A percentile compares a stretch with the other conserved stretches of the same genome.
Evolutionary conservation across 371 early-diverging fungal species (phyloP).

Genomic region (Mortierella sp.): DNA sequence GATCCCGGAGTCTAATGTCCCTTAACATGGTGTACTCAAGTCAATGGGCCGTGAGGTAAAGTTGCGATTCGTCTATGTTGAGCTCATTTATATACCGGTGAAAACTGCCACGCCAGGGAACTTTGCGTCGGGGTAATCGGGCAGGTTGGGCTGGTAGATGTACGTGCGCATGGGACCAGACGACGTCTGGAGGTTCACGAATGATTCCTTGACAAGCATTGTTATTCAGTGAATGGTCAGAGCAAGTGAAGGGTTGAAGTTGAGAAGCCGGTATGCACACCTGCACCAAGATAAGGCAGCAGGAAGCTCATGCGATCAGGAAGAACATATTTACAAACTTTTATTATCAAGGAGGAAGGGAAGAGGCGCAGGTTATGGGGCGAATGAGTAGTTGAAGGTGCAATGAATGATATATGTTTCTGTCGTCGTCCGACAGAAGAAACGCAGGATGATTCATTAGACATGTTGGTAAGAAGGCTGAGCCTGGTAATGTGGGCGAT

Average conservation of each 20-base stretch:
- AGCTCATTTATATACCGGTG: constrained; percentile 42
- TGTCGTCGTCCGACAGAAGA: neutral
- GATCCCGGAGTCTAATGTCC: too few relatives aligned
- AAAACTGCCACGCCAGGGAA: constrained; percentile 66
- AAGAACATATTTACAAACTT: too few relatives aligned
- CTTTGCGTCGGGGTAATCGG: constrained; percentile 57
- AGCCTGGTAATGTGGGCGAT: constrained; percentile 37
- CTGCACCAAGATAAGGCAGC: neutral
- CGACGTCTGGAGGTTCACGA: constrained; percentile 56
- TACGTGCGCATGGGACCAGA: constrained; percentile 57
- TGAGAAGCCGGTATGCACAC: too few relatives aligned
- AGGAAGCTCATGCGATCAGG: constrained; percentile 3
- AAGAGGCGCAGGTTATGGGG: too few relatives aligned
- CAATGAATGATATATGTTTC: too few relatives aligned
- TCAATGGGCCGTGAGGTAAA: too few relatives aligned
- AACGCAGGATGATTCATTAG: constrained; percentile 11
- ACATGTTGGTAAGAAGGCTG: constrained; percentile 44
- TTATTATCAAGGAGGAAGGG: too few relatives aligned
- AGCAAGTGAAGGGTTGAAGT: too few relatives aligned
- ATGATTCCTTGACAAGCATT: constrained; percentile 60
- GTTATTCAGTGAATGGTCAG: neutral
- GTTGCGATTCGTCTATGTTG: too few relatives aligned
- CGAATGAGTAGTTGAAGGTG: too few relatives aligned
- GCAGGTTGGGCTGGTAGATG: constrained; percentile 58
- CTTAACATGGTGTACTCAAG: too few relatives aligned